Conservation (phyloP, 208 protist genomes). For the Leishmania gerbilli region DNA sequence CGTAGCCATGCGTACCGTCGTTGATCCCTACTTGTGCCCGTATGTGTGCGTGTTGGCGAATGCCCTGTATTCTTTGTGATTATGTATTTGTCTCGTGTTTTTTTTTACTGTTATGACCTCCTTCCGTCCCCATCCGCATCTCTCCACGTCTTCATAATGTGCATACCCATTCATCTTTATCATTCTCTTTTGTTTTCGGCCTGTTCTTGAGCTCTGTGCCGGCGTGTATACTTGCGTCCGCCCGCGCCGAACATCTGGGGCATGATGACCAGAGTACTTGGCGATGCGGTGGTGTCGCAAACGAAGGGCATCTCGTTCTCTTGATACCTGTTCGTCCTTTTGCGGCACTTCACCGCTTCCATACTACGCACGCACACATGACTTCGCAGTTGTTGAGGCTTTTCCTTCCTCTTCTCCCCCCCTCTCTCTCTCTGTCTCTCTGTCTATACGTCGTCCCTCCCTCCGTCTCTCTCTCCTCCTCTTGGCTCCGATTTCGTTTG, state of each 20-base stretch:
- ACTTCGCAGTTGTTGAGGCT: too few species aligned
- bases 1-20: not conserved
- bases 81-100: not conserved
- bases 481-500: too few species aligned
- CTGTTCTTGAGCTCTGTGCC: not conserved
- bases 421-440: too few species aligned
- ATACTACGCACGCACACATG: too few species aligned
- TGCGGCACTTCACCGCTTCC: too few species aligned
- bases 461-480: too few species aligned
- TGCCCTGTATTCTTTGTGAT: not conserved
- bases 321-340: too few species aligned
- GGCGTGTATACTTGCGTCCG: not conserved
- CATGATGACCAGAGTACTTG: too few species aligned
- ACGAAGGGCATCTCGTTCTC: too few species aligned
- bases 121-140: not conserved
- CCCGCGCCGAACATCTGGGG: not conserved
- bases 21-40: not conserved
- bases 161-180: not conserved
- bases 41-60: not conserved
- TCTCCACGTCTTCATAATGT: not conserved
- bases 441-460: too few species aligned
- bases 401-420: not conserved
- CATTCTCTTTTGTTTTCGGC: slow-evolving; percentile 1
- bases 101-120: not conserved
- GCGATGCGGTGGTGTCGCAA: too few species aligned